These are phyloP conservation scores for Komagataella pastoris DNA, from an alignment of 805 yeast species.

Conservation along the genomic window DNA sequence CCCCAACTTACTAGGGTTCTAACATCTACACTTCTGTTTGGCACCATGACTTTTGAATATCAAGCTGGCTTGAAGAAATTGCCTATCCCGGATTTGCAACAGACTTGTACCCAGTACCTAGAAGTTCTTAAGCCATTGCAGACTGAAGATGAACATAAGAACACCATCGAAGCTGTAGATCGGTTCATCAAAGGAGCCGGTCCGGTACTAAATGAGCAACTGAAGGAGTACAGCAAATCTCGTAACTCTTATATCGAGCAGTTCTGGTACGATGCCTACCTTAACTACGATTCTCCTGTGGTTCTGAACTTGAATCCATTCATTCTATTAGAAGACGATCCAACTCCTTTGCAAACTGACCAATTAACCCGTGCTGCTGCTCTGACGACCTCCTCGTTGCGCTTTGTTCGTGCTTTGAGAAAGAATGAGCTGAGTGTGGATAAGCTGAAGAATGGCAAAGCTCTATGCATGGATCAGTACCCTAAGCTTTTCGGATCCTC, in stretches of 20 bases:
- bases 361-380: conserved; percentile 78
- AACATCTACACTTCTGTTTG: background rate
- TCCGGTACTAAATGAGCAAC: conserved; percentile 45
- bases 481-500: conserved; percentile 78
- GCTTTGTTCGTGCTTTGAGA: conserved; percentile 71
- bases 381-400: conserved; percentile 60
- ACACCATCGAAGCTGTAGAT: conserved; percentile 45
- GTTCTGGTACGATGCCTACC: conserved; percentile 87
- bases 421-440: conserved; percentile 67
- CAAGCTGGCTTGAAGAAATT: conserved; percentile 50
- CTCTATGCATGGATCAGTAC: conserved; percentile 87
- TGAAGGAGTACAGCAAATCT: conserved; percentile 46
- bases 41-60: conserved; percentile 33
- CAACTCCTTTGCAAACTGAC: conserved; percentile 49
- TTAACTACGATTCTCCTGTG: conserved; percentile 79
- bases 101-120: conserved; percentile 55
- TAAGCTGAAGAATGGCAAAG: conserved; percentile 40
- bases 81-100: conserved; percentile 68
- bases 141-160: conserved; percentile 53
- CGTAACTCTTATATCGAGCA: conserved; percentile 81
- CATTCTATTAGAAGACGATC: conserved; percentile 83
- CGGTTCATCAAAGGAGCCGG: conserved; percentile 42
- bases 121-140: conserved; percentile 69
- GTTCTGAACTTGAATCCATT: conserved; percentile 89
- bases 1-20: background rate